Evolutionary conservation across 257 asterid species (phyloP).

Genomic region (Scutellaria baicalensis): DNA sequence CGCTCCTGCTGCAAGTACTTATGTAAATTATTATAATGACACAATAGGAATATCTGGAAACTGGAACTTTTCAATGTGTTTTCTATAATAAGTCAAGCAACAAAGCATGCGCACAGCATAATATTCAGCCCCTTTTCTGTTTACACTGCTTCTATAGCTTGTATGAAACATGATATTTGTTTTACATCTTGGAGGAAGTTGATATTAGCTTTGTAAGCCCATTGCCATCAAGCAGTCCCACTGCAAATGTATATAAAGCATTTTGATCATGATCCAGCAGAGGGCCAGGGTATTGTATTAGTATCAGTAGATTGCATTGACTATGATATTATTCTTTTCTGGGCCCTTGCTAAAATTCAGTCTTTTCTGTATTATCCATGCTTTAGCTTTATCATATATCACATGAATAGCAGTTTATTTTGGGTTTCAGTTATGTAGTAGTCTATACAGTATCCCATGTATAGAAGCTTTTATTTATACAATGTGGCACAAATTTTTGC

Average conservation of each 20-base stretch:
- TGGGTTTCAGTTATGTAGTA: neutral
- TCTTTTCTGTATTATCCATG: neutral
- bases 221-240: neutral
- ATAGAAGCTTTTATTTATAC: too few species aligned
- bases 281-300: neutral
- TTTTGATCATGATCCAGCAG: neutral
- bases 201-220: neutral
- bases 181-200: neutral
- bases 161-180: neutral
- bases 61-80: neutral
- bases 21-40: neutral
- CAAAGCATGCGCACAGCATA: neutral
- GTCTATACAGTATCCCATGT: neutral
- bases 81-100: neutral
- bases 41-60: neutral
- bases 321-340: neutral
- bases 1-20: conserved; percentile 1
- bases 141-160: conserved; percentile 3
- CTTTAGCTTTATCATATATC: neutral
- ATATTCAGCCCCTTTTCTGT: neutral
- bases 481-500: neutral
- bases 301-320: neutral
- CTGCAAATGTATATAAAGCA: neutral
- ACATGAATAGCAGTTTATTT: neutral
- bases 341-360: neutral